Conservation (phyloP, 2,329 filamentous ascomycete species). For the Penicillium psychrosexuale region DNA sequence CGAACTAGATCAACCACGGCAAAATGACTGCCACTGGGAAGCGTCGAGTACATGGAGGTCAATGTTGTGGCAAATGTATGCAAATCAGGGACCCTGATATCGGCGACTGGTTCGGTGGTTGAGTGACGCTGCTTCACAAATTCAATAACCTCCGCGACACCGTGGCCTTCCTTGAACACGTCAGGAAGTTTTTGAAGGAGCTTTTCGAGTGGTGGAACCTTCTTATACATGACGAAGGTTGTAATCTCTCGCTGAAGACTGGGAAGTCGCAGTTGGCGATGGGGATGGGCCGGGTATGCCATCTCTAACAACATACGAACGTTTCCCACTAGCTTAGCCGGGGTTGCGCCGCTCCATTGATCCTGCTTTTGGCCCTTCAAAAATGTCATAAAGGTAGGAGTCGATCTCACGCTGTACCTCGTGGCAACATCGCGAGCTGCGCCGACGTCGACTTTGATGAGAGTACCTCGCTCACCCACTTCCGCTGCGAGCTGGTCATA, state of each 20-base stretch:
- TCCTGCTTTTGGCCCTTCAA: conserved; percentile 71
- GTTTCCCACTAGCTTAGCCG: conserved; percentile 64
- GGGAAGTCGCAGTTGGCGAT: conserved; percentile 68
- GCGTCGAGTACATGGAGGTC: conserved; percentile 50
- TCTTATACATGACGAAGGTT: conserved; percentile 71
- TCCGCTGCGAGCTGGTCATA: conserved; percentile 79
- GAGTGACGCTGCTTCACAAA: conserved; percentile 63
- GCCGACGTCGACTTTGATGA: conserved; percentile 82
- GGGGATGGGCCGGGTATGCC: conserved; percentile 72
- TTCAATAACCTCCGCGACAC: conserved; percentile 61
- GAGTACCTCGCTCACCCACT: conserved; percentile 61
- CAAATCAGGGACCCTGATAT: conserved; percentile 70
- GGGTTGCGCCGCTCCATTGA: conserved; percentile 76
- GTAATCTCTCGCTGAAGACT: conserved; percentile 62
- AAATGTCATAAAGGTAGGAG: conserved; percentile 87
- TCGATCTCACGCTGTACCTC: conserved; percentile 68
- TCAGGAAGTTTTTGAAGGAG: conserved; percentile 73
- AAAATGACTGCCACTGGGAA: conserved; percentile 69
- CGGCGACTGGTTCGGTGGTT: conserved; percentile 54
- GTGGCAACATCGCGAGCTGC: conserved; percentile 61
- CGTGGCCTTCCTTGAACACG: conserved; percentile 53
- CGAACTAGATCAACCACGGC: conserved; percentile 82
- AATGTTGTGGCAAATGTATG: conserved; percentile 62
- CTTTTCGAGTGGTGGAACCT: conserved; percentile 78
- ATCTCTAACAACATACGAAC: conserved; percentile 71